These are phyloP conservation scores for Lactifluus rugatus DNA, from an alignment of 768 basidiomycete genomes.

Conservation along the genomic window DNA sequence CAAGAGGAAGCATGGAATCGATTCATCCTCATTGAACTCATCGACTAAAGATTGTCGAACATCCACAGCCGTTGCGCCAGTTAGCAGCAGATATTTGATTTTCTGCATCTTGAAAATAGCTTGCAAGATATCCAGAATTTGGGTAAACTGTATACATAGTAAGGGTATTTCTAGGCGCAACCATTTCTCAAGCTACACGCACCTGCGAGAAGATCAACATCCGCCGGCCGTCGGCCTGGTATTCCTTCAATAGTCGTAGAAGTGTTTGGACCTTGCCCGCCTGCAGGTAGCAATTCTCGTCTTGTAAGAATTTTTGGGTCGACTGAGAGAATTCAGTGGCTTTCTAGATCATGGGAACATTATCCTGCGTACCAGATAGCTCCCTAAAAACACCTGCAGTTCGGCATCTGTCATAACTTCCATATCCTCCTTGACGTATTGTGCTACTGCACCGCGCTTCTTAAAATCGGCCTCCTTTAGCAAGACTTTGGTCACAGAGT, in stretches of 20 bases:
- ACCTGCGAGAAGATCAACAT: conserved; percentile 94
- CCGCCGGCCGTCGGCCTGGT: conserved; percentile 61
- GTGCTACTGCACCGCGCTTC: conserved; percentile 66
- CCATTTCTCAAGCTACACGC: conserved; percentile 15
- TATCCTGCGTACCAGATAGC: conserved; percentile 61
- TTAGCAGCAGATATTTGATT: conserved; percentile 73
- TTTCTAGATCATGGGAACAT: not conserved
- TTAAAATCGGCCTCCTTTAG: conserved; percentile 90
- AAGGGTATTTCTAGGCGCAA: not conserved
- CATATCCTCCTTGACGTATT: conserved; percentile 95
- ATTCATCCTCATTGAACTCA: conserved; percentile 81
- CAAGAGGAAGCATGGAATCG: conserved; percentile 80
- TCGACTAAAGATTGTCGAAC: conserved; percentile 90
- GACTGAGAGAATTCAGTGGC: conserved; percentile 34
- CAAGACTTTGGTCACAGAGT: conserved; percentile 67
- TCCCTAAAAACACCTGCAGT: conserved; percentile 74
- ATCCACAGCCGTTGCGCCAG: conserved; percentile 90
- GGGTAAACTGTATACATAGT: conserved; percentile 61
- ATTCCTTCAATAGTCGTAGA: conserved; percentile 58
- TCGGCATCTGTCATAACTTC: conserved; percentile 97
- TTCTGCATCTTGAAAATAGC: conserved; percentile 62
- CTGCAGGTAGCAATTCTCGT: conserved; percentile 66
- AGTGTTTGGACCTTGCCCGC: conserved; percentile 82
- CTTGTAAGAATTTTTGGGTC: conserved; percentile 63
- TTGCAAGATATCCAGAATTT: conserved; percentile 90